Conservation (phyloP, 306 rosid genomes). For the Quercus bicolor region DNA sequence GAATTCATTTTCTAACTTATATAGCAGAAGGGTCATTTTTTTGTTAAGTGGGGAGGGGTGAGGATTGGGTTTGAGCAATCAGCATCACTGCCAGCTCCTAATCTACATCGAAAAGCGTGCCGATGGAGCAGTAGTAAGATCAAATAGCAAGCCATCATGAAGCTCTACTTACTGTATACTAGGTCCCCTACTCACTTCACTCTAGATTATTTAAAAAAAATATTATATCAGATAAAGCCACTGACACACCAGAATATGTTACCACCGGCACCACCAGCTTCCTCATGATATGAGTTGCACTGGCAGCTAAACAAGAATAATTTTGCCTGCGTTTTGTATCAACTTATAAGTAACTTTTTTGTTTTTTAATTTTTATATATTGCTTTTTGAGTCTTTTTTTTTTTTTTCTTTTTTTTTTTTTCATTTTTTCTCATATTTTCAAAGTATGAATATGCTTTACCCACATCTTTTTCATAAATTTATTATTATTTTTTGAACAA, state of each 20-base stretch:
- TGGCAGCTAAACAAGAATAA: not conserved
- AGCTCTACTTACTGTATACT: not conserved
- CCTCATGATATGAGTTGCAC: not conserved
- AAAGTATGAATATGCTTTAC: too few relatives aligned
- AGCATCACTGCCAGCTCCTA: constrained; percentile 40
- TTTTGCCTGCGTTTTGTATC: too few relatives aligned
- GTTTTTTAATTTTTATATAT: too few relatives aligned
- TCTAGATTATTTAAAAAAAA: too few relatives aligned
- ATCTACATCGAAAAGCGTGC: constrained; percentile 47
- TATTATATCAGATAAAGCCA: not conserved
- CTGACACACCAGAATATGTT: not conserved
- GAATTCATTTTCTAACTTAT: too few relatives aligned
- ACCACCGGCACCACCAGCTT: not conserved
- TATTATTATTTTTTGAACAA: too few relatives aligned
- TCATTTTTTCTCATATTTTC: too few relatives aligned
- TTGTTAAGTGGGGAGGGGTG: too few relatives aligned
- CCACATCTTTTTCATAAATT: too few relatives aligned
- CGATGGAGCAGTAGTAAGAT: constrained; percentile 13
- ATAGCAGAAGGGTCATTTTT: not conserved
- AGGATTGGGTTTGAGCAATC: constrained; percentile 7
- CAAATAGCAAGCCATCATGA: constrained; percentile 9
- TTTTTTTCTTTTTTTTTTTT: too few relatives aligned
- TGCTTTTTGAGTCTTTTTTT: too few relatives aligned
- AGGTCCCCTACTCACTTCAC: not conserved
- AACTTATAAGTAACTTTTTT: too few relatives aligned